Evolutionary conservation across 2,329 filamentous ascomycete species (phyloP).

Genomic region (Aspergillus flavus): DNA sequence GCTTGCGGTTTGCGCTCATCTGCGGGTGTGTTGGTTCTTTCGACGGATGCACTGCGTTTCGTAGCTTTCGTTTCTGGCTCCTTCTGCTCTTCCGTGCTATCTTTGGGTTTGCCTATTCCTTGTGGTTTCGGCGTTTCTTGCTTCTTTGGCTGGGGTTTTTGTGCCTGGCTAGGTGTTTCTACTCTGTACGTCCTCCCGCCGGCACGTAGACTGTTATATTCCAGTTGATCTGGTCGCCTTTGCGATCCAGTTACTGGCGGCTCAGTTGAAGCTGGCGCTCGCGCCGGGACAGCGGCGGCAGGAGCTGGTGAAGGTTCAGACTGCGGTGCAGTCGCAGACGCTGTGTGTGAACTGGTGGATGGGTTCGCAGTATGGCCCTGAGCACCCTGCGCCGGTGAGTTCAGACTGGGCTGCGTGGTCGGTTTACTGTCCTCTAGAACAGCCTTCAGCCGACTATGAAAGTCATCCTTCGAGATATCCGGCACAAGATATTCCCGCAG

Average conservation of each 20-base stretch:
- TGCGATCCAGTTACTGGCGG: neutral
- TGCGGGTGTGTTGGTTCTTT: conserved; percentile 11
- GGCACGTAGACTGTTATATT: neutral
- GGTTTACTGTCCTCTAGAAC: conserved; percentile 38
- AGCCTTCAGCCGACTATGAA: conserved; percentile 58
- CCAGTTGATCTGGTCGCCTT: neutral
- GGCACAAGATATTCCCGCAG: conserved; percentile 74
- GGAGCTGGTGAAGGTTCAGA: conserved; percentile 7
- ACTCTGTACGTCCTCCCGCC: conserved; percentile 4
- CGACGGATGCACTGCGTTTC: conserved; percentile 9
- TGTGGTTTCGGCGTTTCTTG: neutral
- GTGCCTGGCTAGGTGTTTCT: conserved; percentile 41
- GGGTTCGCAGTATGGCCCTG: neutral
- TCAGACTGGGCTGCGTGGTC: neutral
- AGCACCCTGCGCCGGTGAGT: conserved; percentile 3
- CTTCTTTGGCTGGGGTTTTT: conserved; percentile 63
- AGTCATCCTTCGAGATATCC: conserved; percentile 67
- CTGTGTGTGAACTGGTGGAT: conserved; percentile 3
- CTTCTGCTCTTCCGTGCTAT: neutral
- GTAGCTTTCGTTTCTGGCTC: conserved; percentile 32
- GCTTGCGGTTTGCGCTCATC: conserved; percentile 16
- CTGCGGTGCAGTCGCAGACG: conserved; percentile 10
- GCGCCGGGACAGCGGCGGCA: conserved; percentile 11
- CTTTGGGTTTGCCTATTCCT: neutral
- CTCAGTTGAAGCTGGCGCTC: conserved; percentile 17